phyloP scores from a whole-genome alignment of 2,329 filamentous ascomycete species.

The Aspergillus pseudoviridinutans region DNA sequence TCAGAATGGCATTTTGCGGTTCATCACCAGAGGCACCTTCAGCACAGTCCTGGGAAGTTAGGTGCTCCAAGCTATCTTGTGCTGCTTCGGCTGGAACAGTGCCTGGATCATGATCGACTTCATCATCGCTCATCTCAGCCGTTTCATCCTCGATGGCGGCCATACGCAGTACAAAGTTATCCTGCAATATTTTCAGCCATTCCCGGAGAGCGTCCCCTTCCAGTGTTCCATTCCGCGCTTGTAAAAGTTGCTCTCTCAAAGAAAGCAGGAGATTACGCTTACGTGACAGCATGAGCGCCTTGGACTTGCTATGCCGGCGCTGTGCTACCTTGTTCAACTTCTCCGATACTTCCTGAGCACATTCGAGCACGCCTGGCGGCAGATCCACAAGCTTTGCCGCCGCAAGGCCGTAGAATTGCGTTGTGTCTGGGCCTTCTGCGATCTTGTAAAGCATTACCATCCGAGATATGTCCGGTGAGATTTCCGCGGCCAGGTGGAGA shows the following conservation, averaged over 20 bases:
- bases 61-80: background rate
- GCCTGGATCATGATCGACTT: slow-evolving; percentile 7
- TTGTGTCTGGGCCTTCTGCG: slow-evolving; percentile 63
- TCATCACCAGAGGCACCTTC: background rate
- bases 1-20: background rate
- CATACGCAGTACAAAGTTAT: slow-evolving; percentile 72
- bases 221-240: slow-evolving; percentile 63
- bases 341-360: slow-evolving; percentile 63
- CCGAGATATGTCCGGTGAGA: slow-evolving; percentile 52
- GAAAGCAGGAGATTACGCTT: slow-evolving; percentile 70
- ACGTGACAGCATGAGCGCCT: slow-evolving; percentile 56
- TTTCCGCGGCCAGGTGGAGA: slow-evolving; percentile 72
- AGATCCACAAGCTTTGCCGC: slow-evolving; percentile 73
- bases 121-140: slow-evolving; percentile 10
- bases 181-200: slow-evolving; percentile 66
- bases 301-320: slow-evolving; percentile 56
- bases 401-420: slow-evolving; percentile 77
- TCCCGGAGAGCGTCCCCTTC: slow-evolving; percentile 58
- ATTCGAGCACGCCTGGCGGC: slow-evolving; percentile 62
- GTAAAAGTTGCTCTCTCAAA: slow-evolving; percentile 66
- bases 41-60: background rate
- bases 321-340: slow-evolving; percentile 58
- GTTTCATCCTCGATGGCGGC: slow-evolving; percentile 54
- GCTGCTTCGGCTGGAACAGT: slow-evolving; percentile 4
- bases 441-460: slow-evolving; percentile 90